Evolutionary conservation across 306 rosid species (phyloP).

Genomic region (Leucaena leucocephala): DNA sequence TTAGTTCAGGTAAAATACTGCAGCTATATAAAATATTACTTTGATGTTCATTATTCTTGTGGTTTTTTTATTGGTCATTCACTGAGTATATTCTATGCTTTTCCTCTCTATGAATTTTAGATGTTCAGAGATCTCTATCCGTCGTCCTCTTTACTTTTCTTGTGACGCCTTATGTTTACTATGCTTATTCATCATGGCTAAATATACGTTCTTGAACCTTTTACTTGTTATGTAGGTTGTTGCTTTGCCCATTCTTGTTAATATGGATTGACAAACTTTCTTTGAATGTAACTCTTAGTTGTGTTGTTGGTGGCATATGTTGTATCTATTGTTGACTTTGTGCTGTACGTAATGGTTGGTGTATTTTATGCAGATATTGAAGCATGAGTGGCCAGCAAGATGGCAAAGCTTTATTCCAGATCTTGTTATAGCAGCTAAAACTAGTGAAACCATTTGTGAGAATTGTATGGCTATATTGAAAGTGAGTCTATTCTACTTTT

Average conservation of each 20-base stretch:
- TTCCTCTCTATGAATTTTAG: not conserved
- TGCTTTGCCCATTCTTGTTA: not conserved
- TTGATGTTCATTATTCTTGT: slow-evolving; percentile 1
- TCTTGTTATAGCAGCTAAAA: slow-evolving; percentile 76
- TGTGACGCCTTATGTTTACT: not conserved
- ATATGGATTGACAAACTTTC: slow-evolving; percentile 8
- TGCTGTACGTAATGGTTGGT: slow-evolving; percentile 25
- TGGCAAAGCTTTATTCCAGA: slow-evolving; percentile 98
- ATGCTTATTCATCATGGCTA: slow-evolving; percentile 1
- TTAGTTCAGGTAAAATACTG: slow-evolving; percentile 80
- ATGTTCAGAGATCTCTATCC: not conserved
- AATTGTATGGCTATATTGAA: slow-evolving; percentile 72
- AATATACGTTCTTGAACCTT: not conserved
- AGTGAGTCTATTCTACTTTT: slow-evolving; percentile 29
- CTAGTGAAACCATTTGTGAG: slow-evolving; percentile 81
- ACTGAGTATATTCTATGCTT: not conserved
- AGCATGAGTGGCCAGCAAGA: slow-evolving; percentile 98
- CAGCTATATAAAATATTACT: slow-evolving; percentile 3
- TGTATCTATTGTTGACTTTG: slow-evolving; percentile 9
- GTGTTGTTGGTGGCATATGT: slow-evolving; percentile 1
- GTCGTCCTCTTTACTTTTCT: not conserved
- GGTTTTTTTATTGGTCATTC: not conserved
- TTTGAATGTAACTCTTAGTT: not conserved
- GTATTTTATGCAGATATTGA: slow-evolving; percentile 68
- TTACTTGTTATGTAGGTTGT: slow-evolving; percentile 11